Evolutionary conservation across 345 rosid species (phyloP), one percentile per base, ranked within the genome.

Genomic region (Aquilaria yunnanensis): DNA sequence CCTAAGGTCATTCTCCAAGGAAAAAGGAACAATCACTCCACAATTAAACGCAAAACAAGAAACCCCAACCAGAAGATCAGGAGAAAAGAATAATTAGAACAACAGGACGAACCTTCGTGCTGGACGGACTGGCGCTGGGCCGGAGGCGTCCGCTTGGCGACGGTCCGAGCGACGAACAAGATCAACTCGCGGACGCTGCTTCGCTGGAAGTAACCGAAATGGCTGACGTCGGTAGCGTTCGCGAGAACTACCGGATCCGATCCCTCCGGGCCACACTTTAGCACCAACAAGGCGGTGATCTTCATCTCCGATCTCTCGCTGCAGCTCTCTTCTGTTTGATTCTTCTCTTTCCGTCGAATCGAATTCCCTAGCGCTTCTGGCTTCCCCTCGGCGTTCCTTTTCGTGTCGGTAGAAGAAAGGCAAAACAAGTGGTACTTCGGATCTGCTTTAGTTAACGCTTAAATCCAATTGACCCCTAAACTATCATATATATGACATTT

Each of bases 101-200:
- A 51, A 23, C 11, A 3, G 47, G 53, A 56, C 45, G 47, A 32
- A 93, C 97, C 99, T 86, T 88, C 89, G 71, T 90, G 96, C 63
- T 86, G 95, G 13, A 90, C 97, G 45, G 97, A 90, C 59, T 94
- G 99, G 56, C 96, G 96, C 59, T 90, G 96, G 59, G 80, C 80
- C 16, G 95, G 84, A 45, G 85, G 82, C 30, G 96, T 90, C 10
- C 99, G 95, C 56, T 78, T 86, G 13, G 95, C 99, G 69, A 94
- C 99, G 70, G 99, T 88, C 41, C 96, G 96, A 14, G 88, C 85
- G 57, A 90, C 88, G 60, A 94, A 94, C 70, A 88, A 82, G 66
- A 90, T 56, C 72, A 94, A 90, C 69, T 94, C 96, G 75, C 80
- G 85, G 67, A 85, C 88, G 85, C 92, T 80, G 43, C 92, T 78